Base-by-base conservation (phyloP, 306 rosid genomes). In the Malus sieversii region DNA sequence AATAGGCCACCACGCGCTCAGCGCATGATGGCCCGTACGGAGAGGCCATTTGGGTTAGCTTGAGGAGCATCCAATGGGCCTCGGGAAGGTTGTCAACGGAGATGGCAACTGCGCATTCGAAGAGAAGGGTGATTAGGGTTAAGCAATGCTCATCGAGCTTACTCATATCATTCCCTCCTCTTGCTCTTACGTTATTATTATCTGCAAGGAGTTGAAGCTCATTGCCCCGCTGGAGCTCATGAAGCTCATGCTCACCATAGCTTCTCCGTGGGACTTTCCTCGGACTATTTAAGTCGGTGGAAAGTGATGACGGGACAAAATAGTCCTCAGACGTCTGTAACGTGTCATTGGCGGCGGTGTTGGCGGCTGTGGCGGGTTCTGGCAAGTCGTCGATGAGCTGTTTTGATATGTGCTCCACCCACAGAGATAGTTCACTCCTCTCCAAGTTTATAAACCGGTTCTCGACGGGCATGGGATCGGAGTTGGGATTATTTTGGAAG, bases 81-180 rank as follows among this genome's bases (percentile, higher is more conserved):
- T 90, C 96, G 13, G 70, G 71, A 4, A 89, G 93, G 67, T 90
- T 90, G 12, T 92, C 97, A 4, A 91, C 85, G 0, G 98, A 94
- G 55, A 94, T 92, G 16, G 91, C 91, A 6, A 90, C 98, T 1
- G 96, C 95, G 65, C 93, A 90, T 70, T 94, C 95, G 70, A 92
- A 83, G 35, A 94, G 88, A 42, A 84, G 86, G 51, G 90, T 87
- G 63, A 94, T 87, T 11, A 92, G 81, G 81, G 74, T 80, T 53
- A 92, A 73, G 45, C 88, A 86, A 48, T 87, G 85, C 52, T 73
- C 85, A 23, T 81, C 84, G 32, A 63, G 60, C 52, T 22, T 78
- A 18, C 46, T 70, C 27, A 78, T 59, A 32, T 22, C 18, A 51
- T 51, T 51, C 20, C 55, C 55, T 48, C 8, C 80, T 27, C 44